A percentile compares a stretch with the other conserved stretches of the same genome.
These are phyloP conservation scores for Penicillium frequentans DNA, from an alignment of 2,329 filamentous ascomycete species.

Conservation along the genomic window DNA sequence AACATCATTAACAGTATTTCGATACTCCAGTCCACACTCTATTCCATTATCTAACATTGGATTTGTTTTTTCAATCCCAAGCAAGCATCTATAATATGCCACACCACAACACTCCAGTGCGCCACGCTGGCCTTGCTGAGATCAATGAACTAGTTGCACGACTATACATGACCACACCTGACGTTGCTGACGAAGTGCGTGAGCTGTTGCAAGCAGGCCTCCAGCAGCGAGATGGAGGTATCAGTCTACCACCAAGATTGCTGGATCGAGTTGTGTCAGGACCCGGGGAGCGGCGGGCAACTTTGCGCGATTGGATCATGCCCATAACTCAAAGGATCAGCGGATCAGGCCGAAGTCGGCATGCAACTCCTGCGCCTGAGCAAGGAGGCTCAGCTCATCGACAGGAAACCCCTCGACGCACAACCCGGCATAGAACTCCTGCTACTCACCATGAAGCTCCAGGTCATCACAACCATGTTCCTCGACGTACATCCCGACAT, in stretches of 20 bases:
- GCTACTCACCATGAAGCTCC: neutral
- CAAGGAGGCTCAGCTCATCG: neutral
- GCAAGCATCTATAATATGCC: neutral
- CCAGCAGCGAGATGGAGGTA: neutral
- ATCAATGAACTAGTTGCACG: neutral
- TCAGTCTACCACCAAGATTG: neutral
- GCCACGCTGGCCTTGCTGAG: neutral
- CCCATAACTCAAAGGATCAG: too few species aligned
- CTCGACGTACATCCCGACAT: neutral
- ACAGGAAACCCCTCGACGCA: neutral
- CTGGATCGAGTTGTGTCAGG: neutral
- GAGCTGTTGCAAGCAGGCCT: neutral
- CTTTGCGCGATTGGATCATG: neutral
- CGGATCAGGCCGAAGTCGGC: neutral
- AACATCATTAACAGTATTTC: neutral
- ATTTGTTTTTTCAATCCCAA: neutral
- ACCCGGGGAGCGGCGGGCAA: neutral
- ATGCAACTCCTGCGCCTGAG: neutral
- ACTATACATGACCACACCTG: neutral
- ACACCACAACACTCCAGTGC: neutral
- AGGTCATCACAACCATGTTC: neutral
- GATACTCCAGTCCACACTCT: neutral
- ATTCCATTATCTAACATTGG: neutral
- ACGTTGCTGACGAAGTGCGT: neutral
- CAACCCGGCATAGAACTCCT: neutral